Conservation (phyloP, 1,139 yeast species). For the Blastobotrys proliferans region DNA sequence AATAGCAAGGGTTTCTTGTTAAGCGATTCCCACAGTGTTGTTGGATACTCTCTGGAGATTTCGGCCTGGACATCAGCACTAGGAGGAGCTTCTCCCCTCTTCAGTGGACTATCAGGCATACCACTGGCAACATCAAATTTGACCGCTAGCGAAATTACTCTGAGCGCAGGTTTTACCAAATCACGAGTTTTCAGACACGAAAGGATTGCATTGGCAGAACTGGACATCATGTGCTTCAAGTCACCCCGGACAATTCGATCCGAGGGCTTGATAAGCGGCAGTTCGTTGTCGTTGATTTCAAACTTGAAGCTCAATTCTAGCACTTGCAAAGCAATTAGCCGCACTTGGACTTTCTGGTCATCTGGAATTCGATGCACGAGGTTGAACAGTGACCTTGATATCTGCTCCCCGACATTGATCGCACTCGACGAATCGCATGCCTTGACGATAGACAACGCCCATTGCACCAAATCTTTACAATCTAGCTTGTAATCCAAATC, state of each 20-base stretch:
- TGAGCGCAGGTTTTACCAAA: constrained; percentile 12
- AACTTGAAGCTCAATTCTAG: constrained; percentile 7
- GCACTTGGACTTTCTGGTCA: not conserved
- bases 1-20: constrained; percentile 15
- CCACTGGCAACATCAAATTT: constrained; percentile 21
- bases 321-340: constrained; percentile 4
- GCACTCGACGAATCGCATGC: constrained; percentile 1
- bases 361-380: constrained; percentile 4
- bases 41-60: constrained; percentile 16
- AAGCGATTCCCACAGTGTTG: constrained; percentile 17
- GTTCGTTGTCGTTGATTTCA: constrained; percentile 2
- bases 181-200: constrained; percentile 6
- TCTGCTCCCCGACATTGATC: constrained; percentile 8
- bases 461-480: constrained; percentile 8
- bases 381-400: constrained; percentile 6
- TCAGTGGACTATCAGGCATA: constrained; percentile 18
- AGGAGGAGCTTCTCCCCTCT: constrained; percentile 7
- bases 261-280: constrained; percentile 10
- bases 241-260: constrained; percentile 12
- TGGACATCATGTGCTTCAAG: constrained; percentile 10
- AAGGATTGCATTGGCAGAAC: constrained; percentile 4
- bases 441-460: constrained; percentile 8
- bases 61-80: constrained; percentile 16
- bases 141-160: constrained; percentile 12
- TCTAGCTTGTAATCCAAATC: constrained; percentile 6